A percentile compares a stretch with the other conserved stretches of the same genome.
These are phyloP conservation scores for Penicillium sp. DNA, from an alignment of 2,329 filamentous ascomycete genomes.

Conservation along the genomic window DNA sequence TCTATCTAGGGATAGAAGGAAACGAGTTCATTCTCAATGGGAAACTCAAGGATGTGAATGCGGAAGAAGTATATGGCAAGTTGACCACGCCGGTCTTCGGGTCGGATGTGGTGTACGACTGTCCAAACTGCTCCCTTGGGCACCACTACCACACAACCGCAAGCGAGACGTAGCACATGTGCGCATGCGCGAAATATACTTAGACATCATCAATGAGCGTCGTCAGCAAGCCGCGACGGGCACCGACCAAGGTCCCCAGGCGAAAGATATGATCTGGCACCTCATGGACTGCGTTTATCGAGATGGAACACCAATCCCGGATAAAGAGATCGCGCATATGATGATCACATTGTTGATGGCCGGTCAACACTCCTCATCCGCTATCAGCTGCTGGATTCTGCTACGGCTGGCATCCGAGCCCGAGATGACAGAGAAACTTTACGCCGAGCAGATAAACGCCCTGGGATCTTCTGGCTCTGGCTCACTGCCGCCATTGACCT, in stretches of 20 bases:
- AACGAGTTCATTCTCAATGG: conserved; percentile 94
- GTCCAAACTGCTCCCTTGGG: conserved; percentile 81
- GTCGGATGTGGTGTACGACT: conserved; percentile 85
- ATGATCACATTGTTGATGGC: conserved; percentile 87
- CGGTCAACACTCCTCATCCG: conserved; percentile 77
- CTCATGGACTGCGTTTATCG: conserved; percentile 77
- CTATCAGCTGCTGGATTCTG: conserved; percentile 75
- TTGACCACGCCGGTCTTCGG: conserved; percentile 73
- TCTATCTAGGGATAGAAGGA: conserved; percentile 75
- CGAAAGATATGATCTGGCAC: conserved; percentile 72
- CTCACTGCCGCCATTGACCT: conserved; percentile 55
- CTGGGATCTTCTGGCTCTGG: conserved; percentile 45
- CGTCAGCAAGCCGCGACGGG: conserved; percentile 41
- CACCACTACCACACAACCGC: conserved; percentile 72
- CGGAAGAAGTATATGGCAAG: conserved; percentile 84
- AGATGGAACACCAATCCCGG: conserved; percentile 65
- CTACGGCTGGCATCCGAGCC: conserved; percentile 70
- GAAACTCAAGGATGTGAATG: conserved; percentile 84
- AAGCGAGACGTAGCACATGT: conserved; percentile 68
- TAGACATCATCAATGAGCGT: conserved; percentile 66
- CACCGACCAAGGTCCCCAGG: conserved; percentile 27
- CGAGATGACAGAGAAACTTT: conserved; percentile 68
- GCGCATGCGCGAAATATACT: conserved; percentile 70
- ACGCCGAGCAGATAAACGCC: conserved; percentile 62
- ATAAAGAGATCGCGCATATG: conserved; percentile 77